Evolutionary conservation across 495 filamentous ascomycete species (phyloP).

Genomic region (Mycothermus thermophilus): DNA sequence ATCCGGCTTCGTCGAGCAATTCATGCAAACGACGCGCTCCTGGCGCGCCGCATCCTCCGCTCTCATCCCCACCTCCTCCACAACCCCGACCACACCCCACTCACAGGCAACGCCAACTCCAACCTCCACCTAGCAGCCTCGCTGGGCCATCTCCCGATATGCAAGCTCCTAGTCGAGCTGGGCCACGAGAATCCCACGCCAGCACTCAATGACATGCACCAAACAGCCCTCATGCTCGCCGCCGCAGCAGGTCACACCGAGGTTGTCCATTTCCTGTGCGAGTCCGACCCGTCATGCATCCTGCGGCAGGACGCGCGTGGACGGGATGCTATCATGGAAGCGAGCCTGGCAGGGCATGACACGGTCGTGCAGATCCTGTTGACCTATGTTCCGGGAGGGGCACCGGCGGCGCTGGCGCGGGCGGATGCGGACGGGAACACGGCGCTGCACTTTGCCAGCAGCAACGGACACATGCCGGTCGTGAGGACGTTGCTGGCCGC

Average conservation of each 20-base stretch:
- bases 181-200: conserved; percentile 46
- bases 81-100: conserved; percentile 53
- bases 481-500: conserved; percentile 51
- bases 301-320: conserved; percentile 42
- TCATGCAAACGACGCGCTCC: conserved; percentile 50
- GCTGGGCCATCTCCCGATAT: conserved; percentile 51
- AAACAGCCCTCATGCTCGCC: conserved; percentile 58
- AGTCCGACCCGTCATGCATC: conserved; percentile 29
- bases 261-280: conserved; percentile 44
- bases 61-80: conserved; percentile 53
- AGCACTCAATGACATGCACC: conserved; percentile 53
- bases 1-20: conserved; percentile 61
- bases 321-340: conserved; percentile 43
- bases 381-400: conserved; percentile 35
- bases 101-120: conserved; percentile 47
- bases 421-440: conserved; percentile 59
- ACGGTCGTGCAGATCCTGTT: conserved; percentile 47
- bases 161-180: conserved; percentile 37
- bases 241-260: conserved; percentile 42
- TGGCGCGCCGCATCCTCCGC: conserved; percentile 58
- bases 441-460: conserved; percentile 55
- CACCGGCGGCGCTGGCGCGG: conserved; percentile 31
- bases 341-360: conserved; percentile 41
- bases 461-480: conserved; percentile 57
- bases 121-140: conserved; percentile 62